Evolutionary conservation across 441 rosid species (phyloP).

Genomic region (Geranium incanum): DNA sequence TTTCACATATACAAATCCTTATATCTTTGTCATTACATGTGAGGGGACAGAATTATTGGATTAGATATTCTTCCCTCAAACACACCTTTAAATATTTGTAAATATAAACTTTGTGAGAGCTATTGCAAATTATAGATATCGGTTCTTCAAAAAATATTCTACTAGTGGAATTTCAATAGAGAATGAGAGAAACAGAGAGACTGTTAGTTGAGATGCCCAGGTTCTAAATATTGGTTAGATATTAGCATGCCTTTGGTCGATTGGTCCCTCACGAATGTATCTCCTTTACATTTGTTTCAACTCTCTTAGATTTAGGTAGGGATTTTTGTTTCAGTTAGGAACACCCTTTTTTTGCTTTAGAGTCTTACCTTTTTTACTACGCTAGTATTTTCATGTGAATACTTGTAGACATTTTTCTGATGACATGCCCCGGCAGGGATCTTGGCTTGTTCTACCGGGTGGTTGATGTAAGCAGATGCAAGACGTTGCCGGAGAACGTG

Average conservation of each 20-base stretch:
- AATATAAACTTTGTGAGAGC: neutral
- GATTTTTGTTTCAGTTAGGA: neutral
- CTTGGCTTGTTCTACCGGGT: conserved; percentile 53
- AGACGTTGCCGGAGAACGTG: conserved; percentile 99
- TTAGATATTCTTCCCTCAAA: too few species aligned
- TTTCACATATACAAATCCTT: too few species aligned
- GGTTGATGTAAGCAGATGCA: conserved; percentile 84
- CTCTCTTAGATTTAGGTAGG: neutral
- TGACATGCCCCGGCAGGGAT: conserved; percentile 99
- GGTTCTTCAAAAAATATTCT: neutral
- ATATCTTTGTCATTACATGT: too few species aligned
- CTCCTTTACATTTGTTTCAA: neutral
- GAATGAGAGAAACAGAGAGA: neutral
- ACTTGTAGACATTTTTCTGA: conserved; percentile 47
- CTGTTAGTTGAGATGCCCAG: neutral
- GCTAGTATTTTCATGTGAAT: neutral
- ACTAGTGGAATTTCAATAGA: neutral
- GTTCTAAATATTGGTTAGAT: neutral
- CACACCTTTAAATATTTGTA: neutral
- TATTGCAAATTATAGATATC: neutral
- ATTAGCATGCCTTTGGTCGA: neutral
- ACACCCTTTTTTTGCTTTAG: neutral
- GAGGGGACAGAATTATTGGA: too few species aligned
- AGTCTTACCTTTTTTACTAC: neutral
- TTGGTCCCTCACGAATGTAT: neutral